A percentile compares a stretch with the other conserved stretches of the same genome.
These are phyloP conservation scores for Eragrostis tef DNA, from an alignment of 202 grass and related monocot genomes.

Conservation along the genomic window DNA sequence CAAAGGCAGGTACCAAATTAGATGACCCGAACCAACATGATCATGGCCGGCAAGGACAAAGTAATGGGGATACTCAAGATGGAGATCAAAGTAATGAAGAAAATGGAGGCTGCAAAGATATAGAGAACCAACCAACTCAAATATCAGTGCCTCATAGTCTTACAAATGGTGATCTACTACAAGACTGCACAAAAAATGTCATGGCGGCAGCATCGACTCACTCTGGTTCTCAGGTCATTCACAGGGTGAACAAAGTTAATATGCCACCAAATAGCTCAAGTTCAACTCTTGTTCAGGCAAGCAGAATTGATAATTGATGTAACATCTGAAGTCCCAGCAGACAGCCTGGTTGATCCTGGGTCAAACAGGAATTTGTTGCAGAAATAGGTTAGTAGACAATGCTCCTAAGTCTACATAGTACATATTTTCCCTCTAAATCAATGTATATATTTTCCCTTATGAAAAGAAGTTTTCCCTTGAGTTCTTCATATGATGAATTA, in stretches of 20 bases:
- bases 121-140: background rate
- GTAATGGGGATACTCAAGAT: background rate
- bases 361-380: background rate
- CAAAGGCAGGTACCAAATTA: background rate
- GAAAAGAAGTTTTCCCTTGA: too few relatives aligned
- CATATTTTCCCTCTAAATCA: too few relatives aligned
- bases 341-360: background rate
- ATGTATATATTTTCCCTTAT: too few relatives aligned
- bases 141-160: background rate
- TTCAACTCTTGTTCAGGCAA: background rate
- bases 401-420: background rate
- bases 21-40: background rate
- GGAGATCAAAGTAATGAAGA: background rate
- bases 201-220: too few relatives aligned
- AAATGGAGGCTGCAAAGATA: background rate
- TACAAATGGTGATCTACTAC: background rate
- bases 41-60: constrained; percentile 2
- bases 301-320: too few relatives aligned
- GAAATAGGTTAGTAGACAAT: background rate
- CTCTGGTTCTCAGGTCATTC: background rate
- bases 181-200: background rate
- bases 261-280: background rate
- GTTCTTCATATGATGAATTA: too few relatives aligned
- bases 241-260: background rate
- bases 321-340: background rate